A percentile compares a stretch with the other conserved stretches of the same genome.
These are phyloP conservation scores for Abrus precatorius DNA, from an alignment of 306 rosid genomes.

Conservation along the genomic window DNA sequence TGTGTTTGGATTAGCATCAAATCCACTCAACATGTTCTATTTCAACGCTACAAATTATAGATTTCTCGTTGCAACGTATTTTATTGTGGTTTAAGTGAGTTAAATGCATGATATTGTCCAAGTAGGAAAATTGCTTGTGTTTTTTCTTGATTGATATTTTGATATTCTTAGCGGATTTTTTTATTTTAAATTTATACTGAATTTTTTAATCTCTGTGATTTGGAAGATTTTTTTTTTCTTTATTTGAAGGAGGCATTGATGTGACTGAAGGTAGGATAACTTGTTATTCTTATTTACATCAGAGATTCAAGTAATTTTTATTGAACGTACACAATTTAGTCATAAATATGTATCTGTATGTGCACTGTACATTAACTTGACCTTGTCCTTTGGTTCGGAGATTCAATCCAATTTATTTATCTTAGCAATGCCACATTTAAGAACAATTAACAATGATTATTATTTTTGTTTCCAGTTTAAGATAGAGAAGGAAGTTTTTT, in stretches of 20 bases:
- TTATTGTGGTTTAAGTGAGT: too few relatives aligned
- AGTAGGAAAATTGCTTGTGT: background rate
- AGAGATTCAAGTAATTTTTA: background rate
- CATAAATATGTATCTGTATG: background rate
- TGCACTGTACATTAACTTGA: background rate
- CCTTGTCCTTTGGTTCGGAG: background rate
- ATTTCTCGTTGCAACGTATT: too few relatives aligned
- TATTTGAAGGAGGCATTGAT: background rate
- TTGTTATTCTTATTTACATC: background rate
- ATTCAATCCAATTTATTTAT: background rate
- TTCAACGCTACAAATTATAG: too few relatives aligned
- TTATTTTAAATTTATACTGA: background rate
- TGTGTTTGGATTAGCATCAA: too few relatives aligned
- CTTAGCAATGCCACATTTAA: background rate
- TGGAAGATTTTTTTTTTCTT: background rate
- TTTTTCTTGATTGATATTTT: conserved; percentile 2
- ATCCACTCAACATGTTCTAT: too few relatives aligned
- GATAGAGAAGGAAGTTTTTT: conserved; percentile 5
- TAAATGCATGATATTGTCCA: background rate
- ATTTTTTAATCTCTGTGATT: background rate
- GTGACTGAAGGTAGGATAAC: background rate
- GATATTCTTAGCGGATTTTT: background rate
- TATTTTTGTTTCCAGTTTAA: background rate
- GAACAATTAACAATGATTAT: conserved; percentile 10
- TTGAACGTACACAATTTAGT: conserved; percentile 9